Percentiles rank a stretch among this genome's conserved stretches.
phyloP scores from a whole-genome alignment of 106 monocot genomes.

The Iris macrosiphon region DNA sequence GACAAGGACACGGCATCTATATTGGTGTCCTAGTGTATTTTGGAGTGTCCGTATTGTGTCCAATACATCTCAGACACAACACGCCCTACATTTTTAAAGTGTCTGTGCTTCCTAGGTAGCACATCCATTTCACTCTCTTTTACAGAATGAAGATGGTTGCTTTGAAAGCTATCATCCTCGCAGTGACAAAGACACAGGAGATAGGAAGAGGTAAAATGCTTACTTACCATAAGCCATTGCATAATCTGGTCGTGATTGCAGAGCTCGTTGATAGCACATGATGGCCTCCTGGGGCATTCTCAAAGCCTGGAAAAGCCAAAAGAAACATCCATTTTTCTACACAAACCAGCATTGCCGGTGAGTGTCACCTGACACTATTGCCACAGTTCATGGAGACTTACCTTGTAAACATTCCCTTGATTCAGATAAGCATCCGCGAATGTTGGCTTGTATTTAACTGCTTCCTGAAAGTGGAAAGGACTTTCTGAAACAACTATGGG shows the following conservation, averaged over 20 bases:
- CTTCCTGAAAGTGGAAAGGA: slow-evolving; percentile 67
- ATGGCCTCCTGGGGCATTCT: slow-evolving; percentile 88
- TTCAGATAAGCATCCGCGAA: slow-evolving; percentile 87
- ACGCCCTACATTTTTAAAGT: no score
- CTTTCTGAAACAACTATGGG: no score
- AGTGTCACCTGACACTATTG: slow-evolving; percentile 10
- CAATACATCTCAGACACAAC: no score
- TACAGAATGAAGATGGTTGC: no score
- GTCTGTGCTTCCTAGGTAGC: no score
- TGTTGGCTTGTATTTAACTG: slow-evolving; percentile 77
- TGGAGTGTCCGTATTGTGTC: no score
- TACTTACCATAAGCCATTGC: slow-evolving; percentile 81
- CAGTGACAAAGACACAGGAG: neutral
- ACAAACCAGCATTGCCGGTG: slow-evolving; percentile 11
- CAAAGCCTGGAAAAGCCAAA: slow-evolving; percentile 78
- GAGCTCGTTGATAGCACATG: slow-evolving; percentile 74
- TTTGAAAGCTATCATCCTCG: no score
- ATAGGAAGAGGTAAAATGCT: neutral
- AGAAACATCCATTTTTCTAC: slow-evolving; percentile 28
- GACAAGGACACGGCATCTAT: no score
- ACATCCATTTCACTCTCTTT: no score
- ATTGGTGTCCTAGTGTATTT: no score
- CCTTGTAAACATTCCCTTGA: slow-evolving; percentile 93
- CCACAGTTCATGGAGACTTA: slow-evolving; percentile 37
- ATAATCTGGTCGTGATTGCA: slow-evolving; percentile 67